Evolutionary conservation across 352 stramenopile species (phyloP), one percentile per base, ranked within the genome.

Genomic region (Pythium oligandrum): DNA sequence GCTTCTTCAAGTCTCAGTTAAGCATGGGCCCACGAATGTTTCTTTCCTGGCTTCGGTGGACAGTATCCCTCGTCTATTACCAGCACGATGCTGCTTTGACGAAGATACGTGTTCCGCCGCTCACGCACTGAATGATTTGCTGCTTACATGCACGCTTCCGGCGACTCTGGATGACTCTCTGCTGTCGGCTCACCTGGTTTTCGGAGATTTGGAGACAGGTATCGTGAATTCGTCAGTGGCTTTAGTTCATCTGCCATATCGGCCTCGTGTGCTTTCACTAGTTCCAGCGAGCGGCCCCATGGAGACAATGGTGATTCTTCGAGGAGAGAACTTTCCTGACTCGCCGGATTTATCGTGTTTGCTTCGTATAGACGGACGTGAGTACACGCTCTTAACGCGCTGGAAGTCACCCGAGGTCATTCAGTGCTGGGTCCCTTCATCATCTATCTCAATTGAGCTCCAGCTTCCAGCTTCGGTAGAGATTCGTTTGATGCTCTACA

Each of bases 321-420:
- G 40, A 26, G 58, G 58, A 30, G 8, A 46, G 9, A 55, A 61
- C 44, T 30, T 66, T 3, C 59, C 59, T 4, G 39, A 61, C 10
- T 36, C 26, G 3, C 37, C 35, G 6, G 0, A 37, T 9, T 31
- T 61, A 4, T 5, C 9, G 2, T 66, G 59, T 39, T n/a, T 48
- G 2, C 26, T 66, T 17, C n/a, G 53, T 2, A 26, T 34, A 10
- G 30, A 3, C 7, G 42, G 44, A 4, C 31, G 8, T 12, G 48
- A 30, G n/a, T 36, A 58, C 2, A 42, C 56, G 42, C 4, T 61
- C 34, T 12, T 52, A 3, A 53, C 53, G 17, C 36, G 36, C 4
- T 61, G 59, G 48, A 61, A 61, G 43, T 66, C 59, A 3, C 50
- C 3, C 10, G 34, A 61, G 12, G 36, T 66, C 17, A 30, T 66